phyloP scores from a whole-genome alignment of 306 rosid species.

The Styphnolobium japonicum region DNA sequence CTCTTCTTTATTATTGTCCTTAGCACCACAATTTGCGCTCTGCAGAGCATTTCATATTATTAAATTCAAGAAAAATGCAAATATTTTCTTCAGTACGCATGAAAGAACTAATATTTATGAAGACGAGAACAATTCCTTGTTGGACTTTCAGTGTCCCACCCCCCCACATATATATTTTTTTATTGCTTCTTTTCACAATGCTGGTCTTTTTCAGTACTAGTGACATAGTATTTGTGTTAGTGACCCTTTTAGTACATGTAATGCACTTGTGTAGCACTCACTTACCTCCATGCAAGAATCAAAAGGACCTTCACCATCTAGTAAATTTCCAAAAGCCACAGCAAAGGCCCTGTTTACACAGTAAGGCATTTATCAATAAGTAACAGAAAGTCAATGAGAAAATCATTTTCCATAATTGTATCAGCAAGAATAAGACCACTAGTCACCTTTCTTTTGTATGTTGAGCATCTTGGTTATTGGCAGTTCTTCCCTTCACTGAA shows the following conservation, averaged over 20 bases:
- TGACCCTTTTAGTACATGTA: background rate
- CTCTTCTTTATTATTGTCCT: constrained; percentile 30
- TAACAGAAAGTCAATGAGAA: constrained; percentile 7
- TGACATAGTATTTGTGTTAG: constrained; percentile 8
- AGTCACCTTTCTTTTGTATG: constrained; percentile 58
- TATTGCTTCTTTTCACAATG: constrained; percentile 11
- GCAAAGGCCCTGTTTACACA: constrained; percentile 46
- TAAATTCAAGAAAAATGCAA: constrained; percentile 15
- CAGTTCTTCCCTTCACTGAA: constrained; percentile 51
- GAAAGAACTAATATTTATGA: background rate
- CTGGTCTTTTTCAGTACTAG: background rate
- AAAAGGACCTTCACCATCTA: constrained; percentile 41
- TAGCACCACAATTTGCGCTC: constrained; percentile 21
- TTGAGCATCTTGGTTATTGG: constrained; percentile 31
- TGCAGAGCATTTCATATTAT: constrained; percentile 28
- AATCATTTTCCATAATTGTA: background rate
- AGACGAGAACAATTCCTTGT: background rate
- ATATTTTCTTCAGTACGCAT: background rate
- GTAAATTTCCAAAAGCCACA: constrained; percentile 49
- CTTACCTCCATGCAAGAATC: constrained; percentile 57
- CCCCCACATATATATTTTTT: no score
- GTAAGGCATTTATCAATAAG: constrained; percentile 10
- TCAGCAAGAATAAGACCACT: constrained; percentile 6
- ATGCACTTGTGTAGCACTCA: constrained; percentile 15
- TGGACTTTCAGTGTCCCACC: no score